A percentile compares a stretch with the other conserved stretches of the same genome.
phyloP scores from a whole-genome alignment of 176 grass and related monocot species.

The Alloteropsis semialata region DNA sequence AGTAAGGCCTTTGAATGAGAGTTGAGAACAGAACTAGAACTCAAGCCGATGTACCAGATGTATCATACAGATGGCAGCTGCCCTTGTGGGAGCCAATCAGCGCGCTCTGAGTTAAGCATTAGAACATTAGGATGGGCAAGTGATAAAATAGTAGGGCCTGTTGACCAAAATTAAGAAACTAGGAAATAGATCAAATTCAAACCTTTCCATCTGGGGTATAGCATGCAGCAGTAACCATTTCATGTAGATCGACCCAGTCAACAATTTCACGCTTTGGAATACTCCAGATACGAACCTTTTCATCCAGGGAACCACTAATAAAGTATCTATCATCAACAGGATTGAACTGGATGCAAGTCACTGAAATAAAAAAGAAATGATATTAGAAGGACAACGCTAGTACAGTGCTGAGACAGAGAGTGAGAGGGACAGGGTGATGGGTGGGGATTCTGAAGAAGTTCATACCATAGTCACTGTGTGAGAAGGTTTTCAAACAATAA shows the following conservation, averaged over 20 bases:
- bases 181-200: slow-evolving; percentile 26
- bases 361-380: slow-evolving; percentile 49
- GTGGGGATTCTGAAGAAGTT: slow-evolving; percentile 25
- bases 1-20: not conserved
- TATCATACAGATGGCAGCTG: slow-evolving; percentile 87
- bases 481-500: slow-evolving; percentile 92
- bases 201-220: slow-evolving; percentile 97
- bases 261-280: slow-evolving; percentile 92
- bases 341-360: slow-evolving; percentile 99
- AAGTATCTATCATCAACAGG: slow-evolving; percentile 99
- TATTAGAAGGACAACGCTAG: slow-evolving; percentile 12
- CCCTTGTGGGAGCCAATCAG: slow-evolving; percentile 89
- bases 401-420: not conserved
- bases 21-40: not conserved
- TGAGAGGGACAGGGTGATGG: not conserved
- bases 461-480: slow-evolving; percentile 87
- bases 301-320: slow-evolving; percentile 96
- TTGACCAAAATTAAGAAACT: slow-evolving; percentile 21
- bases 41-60: slow-evolving; percentile 58
- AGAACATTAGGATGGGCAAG: slow-evolving; percentile 25
- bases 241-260: slow-evolving; percentile 96
- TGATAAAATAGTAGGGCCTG: not conserved
- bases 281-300: slow-evolving; percentile 96
- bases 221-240: slow-evolving; percentile 97
- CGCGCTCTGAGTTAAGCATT: slow-evolving; percentile 59